phyloP scores from a whole-genome alignment of 2,329 filamentous ascomycete species.

The Paecilomyces dactylethromorphus region DNA sequence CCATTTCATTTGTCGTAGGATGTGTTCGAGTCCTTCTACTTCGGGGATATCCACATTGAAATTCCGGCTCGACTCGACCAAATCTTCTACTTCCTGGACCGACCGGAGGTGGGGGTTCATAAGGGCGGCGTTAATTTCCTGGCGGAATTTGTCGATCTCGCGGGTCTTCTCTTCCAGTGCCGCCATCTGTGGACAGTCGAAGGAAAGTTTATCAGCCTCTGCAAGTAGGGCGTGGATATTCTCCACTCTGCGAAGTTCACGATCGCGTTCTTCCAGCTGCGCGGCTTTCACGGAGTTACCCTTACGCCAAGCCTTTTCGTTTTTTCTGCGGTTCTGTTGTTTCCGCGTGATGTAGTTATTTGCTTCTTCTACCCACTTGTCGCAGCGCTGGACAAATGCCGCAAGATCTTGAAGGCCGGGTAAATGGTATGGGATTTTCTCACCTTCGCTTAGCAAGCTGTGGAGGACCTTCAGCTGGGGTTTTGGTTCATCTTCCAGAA shows the following conservation, averaged over 20 bases:
- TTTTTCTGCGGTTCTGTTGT: constrained; percentile 94
- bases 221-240: constrained; percentile 80
- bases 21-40: constrained; percentile 70
- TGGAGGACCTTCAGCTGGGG: constrained; percentile 83
- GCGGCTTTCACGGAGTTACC: constrained; percentile 63
- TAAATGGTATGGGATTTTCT: constrained; percentile 89
- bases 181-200: constrained; percentile 86
- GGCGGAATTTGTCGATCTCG: constrained; percentile 77
- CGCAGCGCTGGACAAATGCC: constrained; percentile 90
- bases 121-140: constrained; percentile 64
- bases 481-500: constrained; percentile 74
- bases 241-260: constrained; percentile 78
- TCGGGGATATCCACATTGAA: constrained; percentile 92
- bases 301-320: constrained; percentile 77
- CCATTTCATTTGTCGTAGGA: constrained; percentile 84
- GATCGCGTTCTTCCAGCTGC: constrained; percentile 76
- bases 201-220: constrained; percentile 79
- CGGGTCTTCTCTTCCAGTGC: constrained; percentile 79
- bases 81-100: constrained; percentile 73
- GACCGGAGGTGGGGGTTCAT: constrained; percentile 58
- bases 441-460: constrained; percentile 80
- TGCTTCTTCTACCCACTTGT: constrained; percentile 96
- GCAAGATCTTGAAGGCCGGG: constrained; percentile 74
- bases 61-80: constrained; percentile 80
- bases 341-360: constrained; percentile 95